phyloP scores from a whole-genome alignment of 1,284 basidiomycete species.

The Tilletia setariae region DNA sequence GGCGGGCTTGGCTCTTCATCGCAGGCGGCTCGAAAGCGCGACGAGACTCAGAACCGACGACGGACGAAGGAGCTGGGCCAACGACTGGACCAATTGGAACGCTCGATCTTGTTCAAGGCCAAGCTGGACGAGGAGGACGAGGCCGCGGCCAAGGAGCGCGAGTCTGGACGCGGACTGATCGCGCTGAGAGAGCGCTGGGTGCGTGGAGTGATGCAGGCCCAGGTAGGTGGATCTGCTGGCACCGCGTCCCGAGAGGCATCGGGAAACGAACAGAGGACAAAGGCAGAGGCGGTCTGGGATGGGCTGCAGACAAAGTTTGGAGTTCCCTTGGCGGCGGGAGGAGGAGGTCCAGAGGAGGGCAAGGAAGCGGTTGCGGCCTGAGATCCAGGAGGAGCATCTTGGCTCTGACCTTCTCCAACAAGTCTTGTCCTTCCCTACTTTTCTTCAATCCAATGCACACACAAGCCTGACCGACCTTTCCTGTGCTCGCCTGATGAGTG shows the following conservation, averaged over 20 bases:
- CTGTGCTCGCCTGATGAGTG: too few relatives aligned
- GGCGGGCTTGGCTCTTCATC: too few relatives aligned
- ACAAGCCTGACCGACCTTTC: too few relatives aligned
- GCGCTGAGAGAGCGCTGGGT: conserved; percentile 6
- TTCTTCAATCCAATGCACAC: too few relatives aligned
- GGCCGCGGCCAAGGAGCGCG: not conserved
- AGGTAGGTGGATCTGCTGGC: not conserved
- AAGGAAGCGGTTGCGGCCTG: too few relatives aligned
- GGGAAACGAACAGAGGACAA: not conserved
- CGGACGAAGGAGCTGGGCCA: not conserved
- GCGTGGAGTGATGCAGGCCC: not conserved
- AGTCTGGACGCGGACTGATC: not conserved
- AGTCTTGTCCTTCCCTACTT: too few relatives aligned
- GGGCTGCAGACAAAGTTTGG: conserved; percentile 15
- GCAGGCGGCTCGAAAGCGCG: not conserved
- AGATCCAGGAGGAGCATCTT: too few relatives aligned
- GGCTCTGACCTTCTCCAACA: too few relatives aligned
- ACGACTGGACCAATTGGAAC: conserved; percentile 1
- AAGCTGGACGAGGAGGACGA: not conserved
- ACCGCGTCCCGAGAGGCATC: not conserved
- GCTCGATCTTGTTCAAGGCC: not conserved
- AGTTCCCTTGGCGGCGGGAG: not conserved
- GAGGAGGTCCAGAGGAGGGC: too few relatives aligned
- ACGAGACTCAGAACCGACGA: not conserved
- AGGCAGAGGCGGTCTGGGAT: conserved; percentile 10